Conservation (phyloP, 164 flowering plant genomes). For the Liquidambar formosana region DNA sequence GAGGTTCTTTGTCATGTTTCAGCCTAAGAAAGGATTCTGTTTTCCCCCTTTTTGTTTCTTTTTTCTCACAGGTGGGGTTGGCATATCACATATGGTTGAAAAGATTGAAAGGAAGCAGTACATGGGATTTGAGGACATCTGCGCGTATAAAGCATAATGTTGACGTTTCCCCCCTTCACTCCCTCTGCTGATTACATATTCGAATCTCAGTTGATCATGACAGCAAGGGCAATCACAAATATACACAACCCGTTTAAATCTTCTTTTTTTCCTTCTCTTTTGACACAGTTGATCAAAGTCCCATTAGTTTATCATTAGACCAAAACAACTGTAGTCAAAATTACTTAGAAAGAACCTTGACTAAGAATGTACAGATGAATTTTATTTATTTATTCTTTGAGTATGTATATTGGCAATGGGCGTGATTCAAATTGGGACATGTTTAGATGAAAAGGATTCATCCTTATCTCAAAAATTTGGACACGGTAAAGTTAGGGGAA, state of each 20-base stretch:
- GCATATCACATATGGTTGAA: constrained; percentile 16
- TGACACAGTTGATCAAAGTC: too few relatives aligned
- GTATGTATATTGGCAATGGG: too few relatives aligned
- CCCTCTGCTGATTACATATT: background rate
- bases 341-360: too few relatives aligned
- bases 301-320: too few relatives aligned
- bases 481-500: too few relatives aligned
- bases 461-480: too few relatives aligned
- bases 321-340: too few relatives aligned
- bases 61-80: constrained; percentile 17
- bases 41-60: background rate
- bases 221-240: background rate
- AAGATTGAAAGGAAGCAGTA: constrained; percentile 11
- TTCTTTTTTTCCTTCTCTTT: background rate
- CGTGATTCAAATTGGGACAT: too few relatives aligned
- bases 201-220: background rate
- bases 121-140: constrained; percentile 22
- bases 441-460: too few relatives aligned
- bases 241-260: background rate
- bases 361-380: too few relatives aligned
- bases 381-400: too few relatives aligned
- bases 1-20: too few relatives aligned
- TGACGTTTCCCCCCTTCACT: background rate
- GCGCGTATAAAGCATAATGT: background rate
- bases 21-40: background rate